These are phyloP conservation scores for Tuber umbilicatum DNA, from an alignment of 495 filamentous ascomycete species.

Conservation along the genomic window DNA sequence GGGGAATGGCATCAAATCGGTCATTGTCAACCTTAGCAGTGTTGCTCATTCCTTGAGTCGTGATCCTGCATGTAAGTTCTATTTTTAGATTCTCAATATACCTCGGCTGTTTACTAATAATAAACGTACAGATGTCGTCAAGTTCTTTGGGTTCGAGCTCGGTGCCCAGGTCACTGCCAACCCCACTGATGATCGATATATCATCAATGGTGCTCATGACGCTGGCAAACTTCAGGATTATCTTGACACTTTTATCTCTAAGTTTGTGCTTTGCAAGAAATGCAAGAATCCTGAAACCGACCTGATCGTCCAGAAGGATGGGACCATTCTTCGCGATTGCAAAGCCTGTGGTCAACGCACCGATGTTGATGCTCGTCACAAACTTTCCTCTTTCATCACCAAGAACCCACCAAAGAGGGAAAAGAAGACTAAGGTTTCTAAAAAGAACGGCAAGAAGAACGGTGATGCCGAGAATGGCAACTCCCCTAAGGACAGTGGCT, in stretches of 20 bases:
- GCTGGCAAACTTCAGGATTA: constrained; percentile 94
- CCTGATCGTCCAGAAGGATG: constrained; percentile 78
- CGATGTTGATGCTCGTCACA: constrained; percentile 84
- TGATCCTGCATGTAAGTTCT: constrained; percentile 63
- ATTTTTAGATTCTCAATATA: background rate
- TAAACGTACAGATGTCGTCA: constrained; percentile 68
- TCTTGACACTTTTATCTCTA: constrained; percentile 94
- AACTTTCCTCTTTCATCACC: constrained; percentile 94
- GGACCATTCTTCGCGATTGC: constrained; percentile 85
- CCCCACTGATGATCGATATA: constrained; percentile 96
- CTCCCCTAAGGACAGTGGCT: constrained; percentile 67
- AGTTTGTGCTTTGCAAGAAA: constrained; percentile 97
- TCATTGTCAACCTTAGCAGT: constrained; percentile 93
- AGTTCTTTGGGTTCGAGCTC: constrained; percentile 98
- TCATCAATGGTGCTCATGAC: constrained; percentile 98
- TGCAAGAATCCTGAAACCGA: constrained; percentile 99
- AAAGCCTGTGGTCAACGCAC: constrained; percentile 94
- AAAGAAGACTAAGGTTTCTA: constrained; percentile 83
- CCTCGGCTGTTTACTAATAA: constrained; percentile 14
- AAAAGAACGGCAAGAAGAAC: constrained; percentile 66
- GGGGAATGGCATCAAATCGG: constrained; percentile 95
- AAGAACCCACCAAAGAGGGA: constrained; percentile 95
- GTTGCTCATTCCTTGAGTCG: constrained; percentile 88
- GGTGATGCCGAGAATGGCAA: constrained; percentile 54
- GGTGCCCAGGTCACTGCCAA: constrained; percentile 97